These are phyloP conservation scores for Daldinia vernicosa DNA, from an alignment of 495 filamentous ascomycete genomes.

Conservation along the genomic window DNA sequence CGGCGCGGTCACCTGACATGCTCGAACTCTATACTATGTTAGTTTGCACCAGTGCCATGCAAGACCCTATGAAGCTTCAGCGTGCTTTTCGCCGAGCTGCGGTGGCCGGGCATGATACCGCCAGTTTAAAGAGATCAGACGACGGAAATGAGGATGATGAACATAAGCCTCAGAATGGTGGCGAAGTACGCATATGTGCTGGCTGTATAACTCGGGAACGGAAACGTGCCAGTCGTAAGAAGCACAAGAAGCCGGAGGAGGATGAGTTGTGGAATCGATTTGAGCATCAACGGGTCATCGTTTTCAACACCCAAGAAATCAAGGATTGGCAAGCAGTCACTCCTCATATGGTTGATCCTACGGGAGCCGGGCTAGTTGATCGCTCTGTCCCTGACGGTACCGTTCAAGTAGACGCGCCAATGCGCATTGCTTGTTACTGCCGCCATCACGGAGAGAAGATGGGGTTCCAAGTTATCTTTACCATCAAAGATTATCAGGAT, in stretches of 20 bases:
- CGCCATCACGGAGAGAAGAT: constrained; percentile 91
- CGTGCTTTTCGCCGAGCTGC: constrained; percentile 74
- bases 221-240: constrained; percentile 89
- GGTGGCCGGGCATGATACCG: constrained; percentile 31
- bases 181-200: constrained; percentile 84
- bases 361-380: constrained; percentile 39
- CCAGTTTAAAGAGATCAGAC: constrained; percentile 5
- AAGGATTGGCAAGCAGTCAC: constrained; percentile 78
- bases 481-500: constrained; percentile 79
- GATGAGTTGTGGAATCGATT: constrained; percentile 80
- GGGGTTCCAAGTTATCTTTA: constrained; percentile 94
- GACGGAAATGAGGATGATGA: constrained; percentile 59
- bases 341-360: constrained; percentile 48
- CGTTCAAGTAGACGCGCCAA: constrained; percentile 80
- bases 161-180: constrained; percentile 80
- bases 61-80: constrained; percentile 66
- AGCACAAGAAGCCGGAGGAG: constrained; percentile 85
- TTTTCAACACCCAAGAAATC: constrained; percentile 93
- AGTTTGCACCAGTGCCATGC: constrained; percentile 95
- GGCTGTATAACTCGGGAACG: constrained; percentile 86
- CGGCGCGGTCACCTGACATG: constrained; percentile 69
- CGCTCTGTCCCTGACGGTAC: constrained; percentile 64
- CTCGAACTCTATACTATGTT: constrained; percentile 82
- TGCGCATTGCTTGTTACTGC: constrained; percentile 98
- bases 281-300: constrained; percentile 81